phyloP scores from a whole-genome alignment of 2,329 filamentous ascomycete species.

The Epichloe typhina region DNA sequence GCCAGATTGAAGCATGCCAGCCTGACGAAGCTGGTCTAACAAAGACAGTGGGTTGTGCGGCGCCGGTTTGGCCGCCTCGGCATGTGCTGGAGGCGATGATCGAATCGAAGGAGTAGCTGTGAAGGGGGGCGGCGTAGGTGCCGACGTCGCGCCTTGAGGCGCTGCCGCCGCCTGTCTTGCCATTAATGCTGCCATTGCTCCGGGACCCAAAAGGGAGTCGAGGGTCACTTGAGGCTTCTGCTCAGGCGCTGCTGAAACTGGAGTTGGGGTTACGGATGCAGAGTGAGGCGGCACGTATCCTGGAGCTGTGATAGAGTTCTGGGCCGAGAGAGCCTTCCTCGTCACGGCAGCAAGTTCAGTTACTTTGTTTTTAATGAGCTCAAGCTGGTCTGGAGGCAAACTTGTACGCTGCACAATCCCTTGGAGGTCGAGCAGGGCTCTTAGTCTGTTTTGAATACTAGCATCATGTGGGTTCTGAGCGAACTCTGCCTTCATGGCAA shows the following conservation, averaged over 20 bases:
- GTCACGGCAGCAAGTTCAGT: conserved; percentile 56
- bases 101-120: conserved; percentile 25
- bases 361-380: conserved; percentile 75
- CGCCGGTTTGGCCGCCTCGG: conserved; percentile 21
- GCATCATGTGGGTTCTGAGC: conserved; percentile 63
- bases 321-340: conserved; percentile 36
- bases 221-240: conserved; percentile 31
- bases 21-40: conserved; percentile 53
- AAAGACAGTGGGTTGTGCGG: conserved; percentile 42
- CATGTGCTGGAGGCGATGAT: conserved; percentile 34
- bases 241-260: conserved; percentile 20
- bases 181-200: conserved; percentile 46
- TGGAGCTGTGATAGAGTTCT: conserved; percentile 27
- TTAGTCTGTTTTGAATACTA: conserved; percentile 64
- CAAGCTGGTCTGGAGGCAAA: conserved; percentile 68
- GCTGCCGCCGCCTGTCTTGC: conserved; percentile 37
- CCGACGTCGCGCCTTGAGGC: conserved; percentile 31
- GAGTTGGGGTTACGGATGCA: conserved; percentile 20
- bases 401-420: conserved; percentile 58
- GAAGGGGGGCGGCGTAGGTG: conserved; percentile 22
- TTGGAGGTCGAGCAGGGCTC: conserved; percentile 77
- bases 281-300: conserved; percentile 21
- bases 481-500: conserved; percentile 59
- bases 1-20: conserved; percentile 46
- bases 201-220: conserved; percentile 45